These are phyloP conservation scores for Zygoascus tannicola DNA, from an alignment of 805 yeast genomes.

Conservation along the genomic window DNA sequence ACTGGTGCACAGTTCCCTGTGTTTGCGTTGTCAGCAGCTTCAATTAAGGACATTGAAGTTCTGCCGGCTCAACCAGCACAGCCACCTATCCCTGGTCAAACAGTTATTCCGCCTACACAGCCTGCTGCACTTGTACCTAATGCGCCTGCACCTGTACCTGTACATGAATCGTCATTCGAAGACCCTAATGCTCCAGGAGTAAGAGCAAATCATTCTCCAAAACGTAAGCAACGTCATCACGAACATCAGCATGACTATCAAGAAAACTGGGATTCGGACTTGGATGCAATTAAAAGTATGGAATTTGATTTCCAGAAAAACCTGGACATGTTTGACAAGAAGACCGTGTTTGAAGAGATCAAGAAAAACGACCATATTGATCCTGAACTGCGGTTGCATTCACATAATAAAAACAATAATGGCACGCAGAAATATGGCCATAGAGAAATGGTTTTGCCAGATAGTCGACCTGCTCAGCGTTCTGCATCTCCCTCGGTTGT, in stretches of 20 bases:
- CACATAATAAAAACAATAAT: conserved; percentile 45
- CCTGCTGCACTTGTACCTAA: neutral
- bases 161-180: neutral
- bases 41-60: conserved; percentile 18
- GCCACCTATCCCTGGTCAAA: neutral
- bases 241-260: conserved; percentile 5
- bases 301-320: conserved; percentile 86
- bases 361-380: conserved; percentile 52
- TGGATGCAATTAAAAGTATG: conserved; percentile 38
- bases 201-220: neutral
- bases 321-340: conserved; percentile 72
- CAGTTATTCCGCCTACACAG: conserved; percentile 7
- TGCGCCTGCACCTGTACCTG: neutral
- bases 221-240: conserved; percentile 3
- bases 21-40: conserved; percentile 11
- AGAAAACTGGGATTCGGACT: conserved; percentile 9
- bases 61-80: conserved; percentile 8
- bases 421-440: conserved; percentile 43
- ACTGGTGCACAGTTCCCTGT: conserved; percentile 8
- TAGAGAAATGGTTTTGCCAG: conserved; percentile 62
- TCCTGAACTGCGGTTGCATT: conserved; percentile 57
- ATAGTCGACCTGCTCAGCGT: conserved; percentile 21
- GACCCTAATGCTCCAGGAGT: neutral
- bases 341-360: conserved; percentile 68
- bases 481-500: neutral